These are phyloP conservation scores for Phialophora expanda DNA, from an alignment of 2,329 filamentous ascomycete genomes.

Conservation along the genomic window DNA sequence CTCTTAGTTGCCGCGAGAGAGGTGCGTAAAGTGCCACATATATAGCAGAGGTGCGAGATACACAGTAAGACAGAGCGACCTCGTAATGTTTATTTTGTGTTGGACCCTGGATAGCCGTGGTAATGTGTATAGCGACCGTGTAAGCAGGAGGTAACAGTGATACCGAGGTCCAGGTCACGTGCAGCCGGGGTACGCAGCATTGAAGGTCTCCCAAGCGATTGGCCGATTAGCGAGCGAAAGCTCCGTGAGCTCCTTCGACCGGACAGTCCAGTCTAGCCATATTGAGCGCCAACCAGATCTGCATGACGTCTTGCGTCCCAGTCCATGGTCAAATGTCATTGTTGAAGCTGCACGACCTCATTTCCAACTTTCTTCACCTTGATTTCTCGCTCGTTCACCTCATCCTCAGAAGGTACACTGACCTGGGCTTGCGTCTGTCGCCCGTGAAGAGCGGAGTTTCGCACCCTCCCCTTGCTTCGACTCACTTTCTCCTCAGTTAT, in stretches of 20 bases:
- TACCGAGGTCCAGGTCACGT: neutral
- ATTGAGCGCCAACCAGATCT: neutral
- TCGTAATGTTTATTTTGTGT: neutral
- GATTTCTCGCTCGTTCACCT: slow-evolving; percentile 1
- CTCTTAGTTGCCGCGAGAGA: neutral
- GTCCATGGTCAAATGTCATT: slow-evolving; percentile 5
- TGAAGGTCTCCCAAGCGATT: neutral
- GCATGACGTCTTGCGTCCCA: slow-evolving; percentile 10
- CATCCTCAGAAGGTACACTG: neutral
- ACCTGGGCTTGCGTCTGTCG: neutral
- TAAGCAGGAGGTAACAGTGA: neutral
- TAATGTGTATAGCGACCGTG: neutral
- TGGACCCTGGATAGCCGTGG: neutral
- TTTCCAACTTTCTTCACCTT: slow-evolving; percentile 13
- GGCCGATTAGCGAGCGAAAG: neutral
- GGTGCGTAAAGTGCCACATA: neutral
- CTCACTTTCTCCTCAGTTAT: neutral
- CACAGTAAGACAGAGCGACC: neutral
- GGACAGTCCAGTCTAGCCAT: neutral
- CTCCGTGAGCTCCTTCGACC: too few relatives aligned
- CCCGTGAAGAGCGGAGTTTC: neutral
- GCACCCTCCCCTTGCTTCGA: neutral
- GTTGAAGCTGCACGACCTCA: slow-evolving; percentile 3
- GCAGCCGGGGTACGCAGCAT: neutral
- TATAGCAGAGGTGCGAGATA: neutral